Percentiles rank a stretch among this genome's conserved stretches.
These are phyloP conservation scores for Fusarium algeriense DNA, from an alignment of 2,329 filamentous ascomycete species.

Conservation along the genomic window DNA sequence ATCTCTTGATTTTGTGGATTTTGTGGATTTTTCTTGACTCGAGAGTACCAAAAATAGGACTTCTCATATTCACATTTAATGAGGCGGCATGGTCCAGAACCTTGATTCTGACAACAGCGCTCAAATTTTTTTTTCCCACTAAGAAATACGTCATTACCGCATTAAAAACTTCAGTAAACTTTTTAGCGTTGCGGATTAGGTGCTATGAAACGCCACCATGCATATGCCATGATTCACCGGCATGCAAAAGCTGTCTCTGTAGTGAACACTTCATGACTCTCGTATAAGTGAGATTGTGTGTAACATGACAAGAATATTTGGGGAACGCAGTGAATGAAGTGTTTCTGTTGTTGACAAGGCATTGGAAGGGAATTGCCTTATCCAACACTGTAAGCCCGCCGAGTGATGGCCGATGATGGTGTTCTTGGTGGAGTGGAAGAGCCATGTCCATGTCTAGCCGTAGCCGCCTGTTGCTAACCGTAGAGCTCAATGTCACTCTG, in stretches of 20 bases:
- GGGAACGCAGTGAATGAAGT: background rate
- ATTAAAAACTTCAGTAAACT: conserved; percentile 13
- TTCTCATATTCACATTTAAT: conserved; percentile 3
- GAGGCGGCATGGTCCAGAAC: conserved; percentile 27
- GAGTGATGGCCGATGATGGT: conserved; percentile 38
- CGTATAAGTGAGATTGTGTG: conserved; percentile 30
- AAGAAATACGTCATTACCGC: conserved; percentile 43
- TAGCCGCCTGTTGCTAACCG: conserved; percentile 26
- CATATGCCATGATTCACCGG: conserved; percentile 31
- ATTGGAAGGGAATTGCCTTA: background rate
- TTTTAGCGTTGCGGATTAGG: conserved; percentile 32
- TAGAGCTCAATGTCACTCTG: conserved; percentile 39
- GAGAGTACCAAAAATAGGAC: conserved; percentile 14
- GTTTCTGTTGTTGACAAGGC: conserved; percentile 8
- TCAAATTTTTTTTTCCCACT: conserved; percentile 1
- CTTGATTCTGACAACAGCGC: conserved; percentile 28
- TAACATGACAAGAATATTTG: conserved; percentile 15
- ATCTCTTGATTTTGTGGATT: conserved; percentile 6
- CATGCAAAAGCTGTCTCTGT: conserved; percentile 33
- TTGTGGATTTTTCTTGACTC: background rate
- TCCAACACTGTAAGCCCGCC: conserved; percentile 21
- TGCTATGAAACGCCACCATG: conserved; percentile 32
- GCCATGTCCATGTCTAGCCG: conserved; percentile 27
- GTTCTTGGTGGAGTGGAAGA: conserved; percentile 39
- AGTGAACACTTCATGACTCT: conserved; percentile 34